phyloP scores from a whole-genome alignment of 805 yeast genomes.

The Ogataea ramenticola region DNA sequence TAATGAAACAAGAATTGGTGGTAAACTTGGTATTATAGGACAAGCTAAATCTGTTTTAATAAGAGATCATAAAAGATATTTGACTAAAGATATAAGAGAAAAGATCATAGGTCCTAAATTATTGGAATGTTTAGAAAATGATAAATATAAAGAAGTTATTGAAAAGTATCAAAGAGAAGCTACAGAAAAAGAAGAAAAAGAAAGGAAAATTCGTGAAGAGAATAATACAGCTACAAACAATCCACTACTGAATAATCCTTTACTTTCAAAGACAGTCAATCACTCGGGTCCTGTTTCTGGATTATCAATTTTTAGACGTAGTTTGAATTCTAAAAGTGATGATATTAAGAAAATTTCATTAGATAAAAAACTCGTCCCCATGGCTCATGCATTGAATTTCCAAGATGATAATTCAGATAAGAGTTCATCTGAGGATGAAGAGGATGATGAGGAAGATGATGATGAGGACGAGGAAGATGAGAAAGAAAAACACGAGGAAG shows the following conservation, averaged over 20 bases:
- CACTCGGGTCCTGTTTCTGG: constrained; percentile 17
- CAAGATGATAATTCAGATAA: constrained; percentile 30
- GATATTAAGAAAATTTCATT: too few species aligned
- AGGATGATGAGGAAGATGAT: constrained; percentile 7
- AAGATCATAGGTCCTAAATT: constrained; percentile 65
- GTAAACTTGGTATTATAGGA: constrained; percentile 32
- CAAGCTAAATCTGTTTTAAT: constrained; percentile 54
- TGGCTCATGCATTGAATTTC: constrained; percentile 48
- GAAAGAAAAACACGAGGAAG: constrained; percentile 19
- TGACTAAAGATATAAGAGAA: constrained; percentile 68
- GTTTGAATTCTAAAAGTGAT: too few species aligned
- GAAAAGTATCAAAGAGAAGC: constrained; percentile 26
- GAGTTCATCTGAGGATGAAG: constrained; percentile 18
- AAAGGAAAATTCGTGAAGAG: constrained; percentile 11
- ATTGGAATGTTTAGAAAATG: constrained; percentile 51
- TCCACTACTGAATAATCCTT: neutral
- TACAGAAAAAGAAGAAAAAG: constrained; percentile 20
- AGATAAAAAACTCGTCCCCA: constrained; percentile 31
- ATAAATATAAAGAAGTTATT: constrained; percentile 44
- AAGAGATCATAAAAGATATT: constrained; percentile 55
- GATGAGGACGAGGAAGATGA: constrained; percentile 18
- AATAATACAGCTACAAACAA: too few species aligned
- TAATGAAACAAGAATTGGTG: constrained; percentile 20
- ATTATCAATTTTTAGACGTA: constrained; percentile 31
- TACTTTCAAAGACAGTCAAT: constrained; percentile 11